phyloP scores from a whole-genome alignment of 306 rosid species.

The Begonia masoniana region DNA sequence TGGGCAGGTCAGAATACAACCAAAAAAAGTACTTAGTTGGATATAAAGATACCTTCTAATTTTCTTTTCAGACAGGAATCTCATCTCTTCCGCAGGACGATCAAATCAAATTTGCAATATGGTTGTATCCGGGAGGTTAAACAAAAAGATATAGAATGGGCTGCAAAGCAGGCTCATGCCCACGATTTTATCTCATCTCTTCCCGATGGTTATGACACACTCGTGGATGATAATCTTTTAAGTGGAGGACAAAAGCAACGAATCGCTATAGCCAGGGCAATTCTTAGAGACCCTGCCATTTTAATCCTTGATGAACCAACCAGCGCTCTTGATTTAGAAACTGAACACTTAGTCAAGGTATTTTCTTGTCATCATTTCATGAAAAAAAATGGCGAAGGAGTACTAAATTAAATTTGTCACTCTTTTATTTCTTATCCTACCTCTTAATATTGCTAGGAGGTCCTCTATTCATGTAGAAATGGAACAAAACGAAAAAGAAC shows the following conservation, averaged over 20 bases:
- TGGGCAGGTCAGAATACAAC: slow-evolving; percentile 23
- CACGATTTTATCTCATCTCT: slow-evolving; percentile 32
- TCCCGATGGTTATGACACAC: slow-evolving; percentile 33
- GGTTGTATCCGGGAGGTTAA: slow-evolving; percentile 21
- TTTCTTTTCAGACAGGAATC: slow-evolving; percentile 31
- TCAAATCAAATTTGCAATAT: slow-evolving; percentile 29
- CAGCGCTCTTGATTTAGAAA: slow-evolving; percentile 38
- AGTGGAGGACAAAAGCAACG: slow-evolving; percentile 46
- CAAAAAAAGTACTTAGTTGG: slow-evolving; percentile 2
- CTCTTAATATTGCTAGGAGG: slow-evolving; percentile 13
- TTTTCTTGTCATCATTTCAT: not conserved
- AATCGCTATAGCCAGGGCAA: slow-evolving; percentile 39
- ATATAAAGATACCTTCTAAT: slow-evolving; percentile 5
- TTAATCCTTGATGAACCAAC: slow-evolving; percentile 41
- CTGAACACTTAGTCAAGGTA: slow-evolving; percentile 25
- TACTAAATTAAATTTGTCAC: not conserved
- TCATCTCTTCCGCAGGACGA: slow-evolving; percentile 28
- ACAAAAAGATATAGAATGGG: slow-evolving; percentile 28
- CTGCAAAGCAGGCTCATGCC: slow-evolving; percentile 31
- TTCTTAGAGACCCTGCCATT: slow-evolving; percentile 36
- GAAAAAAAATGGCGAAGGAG: not conserved
- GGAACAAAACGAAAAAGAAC: slow-evolving; percentile 20
- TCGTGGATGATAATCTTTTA: slow-evolving; percentile 31
- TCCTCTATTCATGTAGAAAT: slow-evolving; percentile 16
- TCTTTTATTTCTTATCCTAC: not conserved